Evolutionary conservation across 352 stramenopile genomes (phyloP).

Genomic region (Bremia lactucae): DNA sequence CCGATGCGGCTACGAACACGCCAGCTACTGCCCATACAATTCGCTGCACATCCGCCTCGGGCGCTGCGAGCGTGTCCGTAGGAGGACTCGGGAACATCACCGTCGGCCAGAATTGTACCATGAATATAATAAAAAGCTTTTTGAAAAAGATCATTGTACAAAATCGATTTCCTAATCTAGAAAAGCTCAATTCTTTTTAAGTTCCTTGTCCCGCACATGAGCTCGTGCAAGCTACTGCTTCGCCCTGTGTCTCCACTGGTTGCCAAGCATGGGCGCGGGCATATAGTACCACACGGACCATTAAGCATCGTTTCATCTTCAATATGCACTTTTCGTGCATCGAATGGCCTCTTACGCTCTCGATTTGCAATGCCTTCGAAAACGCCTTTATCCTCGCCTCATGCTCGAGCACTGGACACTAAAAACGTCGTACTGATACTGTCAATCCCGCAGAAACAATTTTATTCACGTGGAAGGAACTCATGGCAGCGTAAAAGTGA

Average conservation of each 20-base stretch:
- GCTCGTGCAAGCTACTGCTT: conserved; percentile 10
- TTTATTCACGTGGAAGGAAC: conserved; percentile 25
- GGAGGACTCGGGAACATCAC: conserved; percentile 11
- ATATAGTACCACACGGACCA: background rate
- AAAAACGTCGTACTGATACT: background rate
- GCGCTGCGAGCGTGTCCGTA: conserved; percentile 15
- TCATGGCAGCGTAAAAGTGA: conserved; percentile 31
- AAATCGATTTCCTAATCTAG: background rate
- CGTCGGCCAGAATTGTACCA: conserved; percentile 11
- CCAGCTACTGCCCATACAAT: conserved; percentile 82
- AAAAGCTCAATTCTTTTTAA: background rate
- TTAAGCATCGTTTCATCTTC: background rate
- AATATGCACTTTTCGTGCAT: conserved; percentile 1
- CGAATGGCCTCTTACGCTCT: background rate
- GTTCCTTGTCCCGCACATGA: too few relatives aligned
- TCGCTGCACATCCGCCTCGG: conserved; percentile 54
- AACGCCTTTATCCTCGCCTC: background rate
- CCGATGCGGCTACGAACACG: conserved; percentile 82
- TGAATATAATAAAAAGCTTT: background rate
- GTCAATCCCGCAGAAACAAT: conserved; percentile 15
- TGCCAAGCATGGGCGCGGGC: conserved; percentile 1
- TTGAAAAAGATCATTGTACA: background rate
- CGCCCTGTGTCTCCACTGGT: conserved; percentile 10
- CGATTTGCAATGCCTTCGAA: background rate
- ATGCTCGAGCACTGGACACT: background rate